These are phyloP conservation scores for Sanghuangporus weigelae DNA, from an alignment of 1,284 basidiomycete species.

Conservation along the genomic window DNA sequence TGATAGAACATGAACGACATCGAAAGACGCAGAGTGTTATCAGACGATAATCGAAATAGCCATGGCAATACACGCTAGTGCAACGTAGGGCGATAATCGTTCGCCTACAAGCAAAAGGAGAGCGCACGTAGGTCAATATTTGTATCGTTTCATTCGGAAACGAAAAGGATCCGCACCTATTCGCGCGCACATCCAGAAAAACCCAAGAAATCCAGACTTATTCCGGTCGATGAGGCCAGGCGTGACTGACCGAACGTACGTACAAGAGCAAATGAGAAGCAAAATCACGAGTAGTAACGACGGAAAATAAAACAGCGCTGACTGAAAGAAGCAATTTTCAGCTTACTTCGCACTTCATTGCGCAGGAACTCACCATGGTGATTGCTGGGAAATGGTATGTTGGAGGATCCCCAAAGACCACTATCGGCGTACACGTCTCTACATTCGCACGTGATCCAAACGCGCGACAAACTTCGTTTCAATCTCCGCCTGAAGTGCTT, in stretches of 20 bases:
- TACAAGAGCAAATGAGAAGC: constrained; percentile 94
- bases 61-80: constrained; percentile 53
- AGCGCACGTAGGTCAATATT: background rate
- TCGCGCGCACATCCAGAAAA: constrained; percentile 92
- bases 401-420: background rate
- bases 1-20: background rate
- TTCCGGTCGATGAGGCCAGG: constrained; percentile 91
- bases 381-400: background rate
- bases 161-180: constrained; percentile 57
- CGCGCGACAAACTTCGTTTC: background rate
- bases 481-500: background rate
- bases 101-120: constrained; percentile 40
- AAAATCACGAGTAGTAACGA: constrained; percentile 91
- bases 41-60: constrained; percentile 31
- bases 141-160: background rate
- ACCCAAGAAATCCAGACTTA: constrained; percentile 86
- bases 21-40: background rate
- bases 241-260: constrained; percentile 87
- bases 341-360: background rate
- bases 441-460: background rate
- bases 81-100: constrained; percentile 63
- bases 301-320: constrained; percentile 97
- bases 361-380: background rate
- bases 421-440: background rate
- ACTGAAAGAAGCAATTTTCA: constrained; percentile 43